Evolutionary conservation across 2,329 filamentous ascomycete species (phyloP).

Genomic region (Thelonectria rubi): DNA sequence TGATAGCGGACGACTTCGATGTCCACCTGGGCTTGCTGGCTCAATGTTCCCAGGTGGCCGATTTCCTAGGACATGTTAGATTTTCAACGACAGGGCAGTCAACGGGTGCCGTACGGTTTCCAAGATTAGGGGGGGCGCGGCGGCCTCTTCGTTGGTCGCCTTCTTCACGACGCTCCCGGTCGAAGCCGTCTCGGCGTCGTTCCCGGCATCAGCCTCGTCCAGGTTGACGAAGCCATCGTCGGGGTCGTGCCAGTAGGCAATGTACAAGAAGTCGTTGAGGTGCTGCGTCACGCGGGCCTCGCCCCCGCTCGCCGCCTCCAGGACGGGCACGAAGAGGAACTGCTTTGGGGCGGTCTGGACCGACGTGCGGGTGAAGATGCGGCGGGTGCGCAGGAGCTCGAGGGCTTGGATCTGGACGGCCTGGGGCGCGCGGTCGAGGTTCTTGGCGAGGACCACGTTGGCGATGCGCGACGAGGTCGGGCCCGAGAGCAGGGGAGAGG

Average conservation of each 20-base stretch:
- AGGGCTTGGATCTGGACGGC: conserved; percentile 83
- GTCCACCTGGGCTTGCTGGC: conserved; percentile 68
- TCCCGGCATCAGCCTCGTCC: conserved; percentile 63
- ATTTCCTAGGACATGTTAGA: conserved; percentile 59
- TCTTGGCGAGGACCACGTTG: conserved; percentile 83
- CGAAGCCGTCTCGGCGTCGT: conserved; percentile 48
- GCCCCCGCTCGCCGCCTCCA: conserved; percentile 60
- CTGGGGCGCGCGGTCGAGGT: conserved; percentile 77
- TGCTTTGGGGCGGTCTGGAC: conserved; percentile 78
- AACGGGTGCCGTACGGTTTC: conserved; percentile 50
- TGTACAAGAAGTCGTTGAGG: conserved; percentile 84
- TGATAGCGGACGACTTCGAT: conserved; percentile 85
- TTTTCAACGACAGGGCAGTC: background rate
- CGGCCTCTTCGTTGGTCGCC: conserved; percentile 35
- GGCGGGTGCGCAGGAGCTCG: conserved; percentile 80
- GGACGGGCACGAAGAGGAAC: conserved; percentile 83
- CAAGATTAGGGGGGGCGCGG: conserved; percentile 50
- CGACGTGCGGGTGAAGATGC: conserved; percentile 78
- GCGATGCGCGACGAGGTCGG: conserved; percentile 64
- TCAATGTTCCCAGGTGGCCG: conserved; percentile 65
- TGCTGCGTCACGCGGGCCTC: conserved; percentile 62
- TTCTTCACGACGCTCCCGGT: conserved; percentile 58
- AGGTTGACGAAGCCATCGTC: conserved; percentile 78
- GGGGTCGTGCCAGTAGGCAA: conserved; percentile 84
- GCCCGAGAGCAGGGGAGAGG: conserved; percentile 44